Conservation (phyloP, 306 rosid species). For the barrel medic (Medicago truncatula) region DNA sequence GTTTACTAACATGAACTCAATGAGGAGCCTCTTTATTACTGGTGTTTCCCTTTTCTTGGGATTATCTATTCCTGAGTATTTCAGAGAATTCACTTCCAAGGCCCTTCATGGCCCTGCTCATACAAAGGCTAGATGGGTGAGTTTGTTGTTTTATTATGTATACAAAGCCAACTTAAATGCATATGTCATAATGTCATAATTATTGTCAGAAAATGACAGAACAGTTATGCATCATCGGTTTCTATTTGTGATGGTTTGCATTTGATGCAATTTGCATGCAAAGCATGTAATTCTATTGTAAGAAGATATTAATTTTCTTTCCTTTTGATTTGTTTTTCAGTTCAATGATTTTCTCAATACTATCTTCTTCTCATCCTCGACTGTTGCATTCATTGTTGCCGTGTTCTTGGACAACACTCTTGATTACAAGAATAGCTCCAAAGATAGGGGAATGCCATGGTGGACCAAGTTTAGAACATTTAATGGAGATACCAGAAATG, state of each 20-base stretch:
- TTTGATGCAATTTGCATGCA: background rate
- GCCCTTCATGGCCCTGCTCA: conserved; percentile 95
- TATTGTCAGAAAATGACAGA: background rate
- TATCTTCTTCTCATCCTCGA: conserved; percentile 86
- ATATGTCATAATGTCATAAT: background rate
- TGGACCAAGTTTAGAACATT: conserved; percentile 92
- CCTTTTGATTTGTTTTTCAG: conserved; percentile 53
- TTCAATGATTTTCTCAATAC: conserved; percentile 95
- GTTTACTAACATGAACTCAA: conserved; percentile 98
- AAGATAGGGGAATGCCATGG: conserved; percentile 99
- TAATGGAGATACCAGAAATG: conserved; percentile 86
- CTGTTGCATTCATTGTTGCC: conserved; percentile 81
- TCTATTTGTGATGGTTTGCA: conserved; percentile 21
- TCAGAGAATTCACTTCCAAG: conserved; percentile 80
- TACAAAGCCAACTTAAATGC: conserved; percentile 10
- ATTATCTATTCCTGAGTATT: conserved; percentile 86
- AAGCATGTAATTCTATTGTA: conserved; percentile 10
- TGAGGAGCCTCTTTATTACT: conserved; percentile 90
- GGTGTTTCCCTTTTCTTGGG: conserved; percentile 93
- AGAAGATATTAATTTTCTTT: conserved; percentile 4
- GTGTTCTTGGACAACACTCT: conserved; percentile 98
- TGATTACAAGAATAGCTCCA: conserved; percentile 80
- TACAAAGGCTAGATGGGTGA: conserved; percentile 96
- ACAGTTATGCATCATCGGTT: conserved; percentile 22
- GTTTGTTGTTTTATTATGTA: conserved; percentile 48